Evolutionary conservation across 768 basidiomycete genomes (phyloP).

Genomic region (Leccinum rimulosum): DNA sequence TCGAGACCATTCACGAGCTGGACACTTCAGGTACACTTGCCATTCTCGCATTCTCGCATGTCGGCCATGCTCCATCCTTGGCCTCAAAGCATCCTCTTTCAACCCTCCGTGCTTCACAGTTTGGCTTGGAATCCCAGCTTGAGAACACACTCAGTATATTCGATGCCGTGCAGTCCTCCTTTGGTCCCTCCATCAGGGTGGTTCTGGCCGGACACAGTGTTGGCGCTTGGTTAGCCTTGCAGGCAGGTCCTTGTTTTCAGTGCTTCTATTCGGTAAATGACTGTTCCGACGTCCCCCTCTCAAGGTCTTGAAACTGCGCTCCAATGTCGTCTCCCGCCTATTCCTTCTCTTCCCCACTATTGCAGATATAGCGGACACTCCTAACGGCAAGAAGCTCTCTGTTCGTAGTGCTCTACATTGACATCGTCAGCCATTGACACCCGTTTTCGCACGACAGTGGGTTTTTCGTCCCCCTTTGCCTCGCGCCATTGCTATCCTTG

Average conservation of each 20-base stretch:
- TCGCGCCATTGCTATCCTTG: constrained; percentile 42
- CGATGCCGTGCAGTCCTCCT: constrained; percentile 39
- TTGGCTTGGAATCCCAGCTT: constrained; percentile 48
- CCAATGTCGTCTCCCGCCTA: constrained; percentile 36
- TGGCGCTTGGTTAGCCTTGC: constrained; percentile 65
- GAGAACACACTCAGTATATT: constrained; percentile 54
- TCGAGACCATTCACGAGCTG: constrained; percentile 47
- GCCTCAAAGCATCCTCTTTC: constrained; percentile 5
- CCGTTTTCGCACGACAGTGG: constrained; percentile 33
- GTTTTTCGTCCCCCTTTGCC: constrained; percentile 48
- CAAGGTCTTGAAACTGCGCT: constrained; percentile 52
- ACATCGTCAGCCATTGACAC: background rate
- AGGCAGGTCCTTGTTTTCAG: constrained; percentile 40
- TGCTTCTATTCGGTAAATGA: background rate
- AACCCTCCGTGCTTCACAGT: constrained; percentile 22
- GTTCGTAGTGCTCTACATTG: constrained; percentile 37
- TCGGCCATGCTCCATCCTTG: constrained; percentile 56
- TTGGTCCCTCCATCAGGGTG: constrained; percentile 36
- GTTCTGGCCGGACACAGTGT: constrained; percentile 67
- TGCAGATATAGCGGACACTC: constrained; percentile 57
- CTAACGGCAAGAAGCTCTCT: constrained; percentile 58
- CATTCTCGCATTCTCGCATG: constrained; percentile 59
- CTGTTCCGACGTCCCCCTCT: background rate
- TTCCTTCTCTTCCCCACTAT: constrained; percentile 75
- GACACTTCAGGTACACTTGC: constrained; percentile 38